Evolutionary conservation across 2,329 filamentous ascomycete genomes (phyloP), one percentile per base, ranked within the genome.

Genomic region (Hyphodiscus sp.): DNA sequence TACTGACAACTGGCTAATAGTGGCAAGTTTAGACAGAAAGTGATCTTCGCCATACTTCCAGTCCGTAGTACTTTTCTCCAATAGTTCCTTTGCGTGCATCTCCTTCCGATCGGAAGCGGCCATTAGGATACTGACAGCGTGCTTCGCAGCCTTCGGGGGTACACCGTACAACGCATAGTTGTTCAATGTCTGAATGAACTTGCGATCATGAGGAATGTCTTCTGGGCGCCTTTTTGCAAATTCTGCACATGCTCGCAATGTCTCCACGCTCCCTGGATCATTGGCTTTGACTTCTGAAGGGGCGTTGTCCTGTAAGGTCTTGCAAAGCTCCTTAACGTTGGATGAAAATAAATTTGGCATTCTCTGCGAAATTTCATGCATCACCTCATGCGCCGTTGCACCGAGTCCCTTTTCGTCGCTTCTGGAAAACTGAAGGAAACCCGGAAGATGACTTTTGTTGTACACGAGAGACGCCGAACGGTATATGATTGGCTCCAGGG

Each of bases 341-440:
- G 89, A 88, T 66, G 94, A 92, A 73, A 99, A 91, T 9, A 97
- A 83, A 54, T 92, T 87, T 0, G 94, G 91, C 59, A 94, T 94
- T 45, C 84, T 82, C 50, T 89, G 85, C 0, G 94, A 97, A 29
- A 97, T 96, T 66, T 96, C 89, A 64, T 90, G 92, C 47, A 97
- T 78, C 50, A 97, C 79, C 65, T 95, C 89, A 65, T 96, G 91
- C 1, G 94, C 92, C 15, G 88, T 83, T 19, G 80, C 75, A 6
- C 87, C 89, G 47, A 96, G 76, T 0, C 85, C 86, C 47, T 87
- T 83, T 65, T 91, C 86, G 65, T 96, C 87, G 10, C 83, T 91
- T 64, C 90, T 86, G 11, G 91, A 91, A 64, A 86, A 88, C 54
- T 91, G 86, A 75, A 97, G 89, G 58, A 97, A 92, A 0, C 89